Base-by-base conservation (phyloP, 805 yeast genomes). In the Jamesozyma lodderae region DNA sequence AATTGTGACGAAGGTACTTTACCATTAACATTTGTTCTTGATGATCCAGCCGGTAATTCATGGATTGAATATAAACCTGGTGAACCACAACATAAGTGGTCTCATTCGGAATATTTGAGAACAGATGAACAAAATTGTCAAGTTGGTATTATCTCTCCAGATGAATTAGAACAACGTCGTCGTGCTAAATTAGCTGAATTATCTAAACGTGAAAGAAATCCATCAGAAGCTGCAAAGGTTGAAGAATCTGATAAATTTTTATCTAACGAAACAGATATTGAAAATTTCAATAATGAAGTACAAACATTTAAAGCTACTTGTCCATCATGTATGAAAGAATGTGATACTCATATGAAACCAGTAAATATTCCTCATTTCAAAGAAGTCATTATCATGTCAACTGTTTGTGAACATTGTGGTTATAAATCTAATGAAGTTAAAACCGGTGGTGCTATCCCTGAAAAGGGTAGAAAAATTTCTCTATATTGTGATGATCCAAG, bases 361-460 rank as follows among this genome's bases (percentile, higher is more conserved):
- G 95, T 92, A 17, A 80, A 86, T 60, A 92, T 92, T 48, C 99
- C 99, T 16, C 97, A 92, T 64, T 92, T 92, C 73, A 88, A 90
- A 65, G 97, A 92, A 48, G 99, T 92, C 29, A 81, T 92, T 42
- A 75, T 92, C 52, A 92, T 92, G 98, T 81, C 94, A 35, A 92
- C 98, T 1, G 79, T 75, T 1, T 92, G 99, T 66, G 88, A 80
- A 23, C 65, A 75, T 45, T 92, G 99, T 66, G 98, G 97, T 26
- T 92, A 83, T 65, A 90, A 85, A 66, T 84, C 95, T 14, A 92
- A 92, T 59, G 99, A 92, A 63, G 98, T 92, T 47, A 92, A 90
- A 66, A 92, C 98, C 4, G 99, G 99, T 42, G 99, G 99, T 51
- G 94, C 81, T 7, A 81, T 92, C 34, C 96, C 98, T 23, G 81